Evolutionary conservation across 805 yeast genomes (phyloP).

Genomic region (Metschnikowia sp.): DNA sequence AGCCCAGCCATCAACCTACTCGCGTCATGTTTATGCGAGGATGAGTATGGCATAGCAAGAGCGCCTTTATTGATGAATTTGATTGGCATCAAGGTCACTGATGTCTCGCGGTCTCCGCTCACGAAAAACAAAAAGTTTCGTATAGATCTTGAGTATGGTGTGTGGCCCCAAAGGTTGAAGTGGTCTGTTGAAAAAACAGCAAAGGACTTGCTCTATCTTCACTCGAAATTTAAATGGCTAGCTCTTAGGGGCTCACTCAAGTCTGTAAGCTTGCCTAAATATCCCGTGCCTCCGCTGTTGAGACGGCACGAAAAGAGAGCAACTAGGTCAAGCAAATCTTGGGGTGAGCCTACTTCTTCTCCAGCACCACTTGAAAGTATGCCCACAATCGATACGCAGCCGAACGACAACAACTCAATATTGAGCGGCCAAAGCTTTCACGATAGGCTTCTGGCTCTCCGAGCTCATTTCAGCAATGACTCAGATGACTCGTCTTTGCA

Average conservation of each 20-base stretch:
- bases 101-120: slow-evolving; percentile 38
- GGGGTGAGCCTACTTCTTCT: neutral
- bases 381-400: slow-evolving; percentile 2
- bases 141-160: slow-evolving; percentile 86
- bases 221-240: slow-evolving; percentile 58
- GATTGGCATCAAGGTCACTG: slow-evolving; percentile 61
- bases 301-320: slow-evolving; percentile 10
- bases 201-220: slow-evolving; percentile 68
- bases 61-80: slow-evolving; percentile 81
- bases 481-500: slow-evolving; percentile 21
- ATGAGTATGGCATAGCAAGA: slow-evolving; percentile 70
- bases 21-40: slow-evolving; percentile 71
- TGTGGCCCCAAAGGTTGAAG: slow-evolving; percentile 69
- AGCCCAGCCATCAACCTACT: slow-evolving; percentile 72
- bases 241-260: slow-evolving; percentile 20
- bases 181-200: slow-evolving; percentile 79
- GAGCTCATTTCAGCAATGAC: slow-evolving; percentile 29
- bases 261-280: slow-evolving; percentile 43
- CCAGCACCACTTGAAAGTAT: neutral
- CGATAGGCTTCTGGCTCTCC: slow-evolving; percentile 25
- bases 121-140: slow-evolving; percentile 48
- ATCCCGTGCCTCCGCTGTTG: slow-evolving; percentile 39
- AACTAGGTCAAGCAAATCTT: neutral
- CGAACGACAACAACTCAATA: slow-evolving; percentile 21
- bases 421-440: slow-evolving; percentile 21